Percentiles rank a stretch among this genome's conserved stretches.
Evolutionary conservation across 805 yeast species (phyloP).

Genomic region (Candida quercuum): DNA sequence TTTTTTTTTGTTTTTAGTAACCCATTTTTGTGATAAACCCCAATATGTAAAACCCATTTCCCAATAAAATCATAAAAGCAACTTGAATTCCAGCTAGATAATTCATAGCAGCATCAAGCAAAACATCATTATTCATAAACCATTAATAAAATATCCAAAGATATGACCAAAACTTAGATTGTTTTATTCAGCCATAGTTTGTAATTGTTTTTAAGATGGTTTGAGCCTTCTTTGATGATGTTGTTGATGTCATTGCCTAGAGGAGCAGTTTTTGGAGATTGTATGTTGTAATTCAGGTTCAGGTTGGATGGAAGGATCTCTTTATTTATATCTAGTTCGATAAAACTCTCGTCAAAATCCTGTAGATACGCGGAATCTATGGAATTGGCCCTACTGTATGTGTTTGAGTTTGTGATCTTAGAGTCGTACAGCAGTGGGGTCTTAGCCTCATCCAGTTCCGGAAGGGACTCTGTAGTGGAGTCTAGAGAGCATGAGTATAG

Average conservation of each 20-base stretch:
- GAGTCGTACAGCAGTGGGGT: slow-evolving; percentile 24
- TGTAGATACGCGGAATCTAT: slow-evolving; percentile 7
- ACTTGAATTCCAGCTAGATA: no score
- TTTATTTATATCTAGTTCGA: slow-evolving; percentile 17
- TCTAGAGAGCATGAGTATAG: slow-evolving; percentile 17
- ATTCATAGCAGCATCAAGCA: no score
- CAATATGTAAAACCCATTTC: no score
- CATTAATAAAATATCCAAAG: no score
- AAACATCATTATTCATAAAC: no score
- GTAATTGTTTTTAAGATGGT: slow-evolving; percentile 22
- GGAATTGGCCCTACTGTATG: slow-evolving; percentile 14
- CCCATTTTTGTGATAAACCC: no score
- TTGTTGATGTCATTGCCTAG: slow-evolving; percentile 10
- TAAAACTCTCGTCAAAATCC: slow-evolving; percentile 18
- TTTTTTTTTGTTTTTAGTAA: no score
- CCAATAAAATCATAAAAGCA: neutral
- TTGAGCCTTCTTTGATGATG: slow-evolving; percentile 19
- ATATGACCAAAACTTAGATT: neutral
- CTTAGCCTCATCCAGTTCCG: slow-evolving; percentile 14
- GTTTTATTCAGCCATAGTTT: slow-evolving; percentile 18
- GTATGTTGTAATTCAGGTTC: neutral
- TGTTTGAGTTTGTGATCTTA: slow-evolving; percentile 13
- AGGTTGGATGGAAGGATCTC: slow-evolving; percentile 1
- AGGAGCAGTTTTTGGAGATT: slow-evolving; percentile 3
- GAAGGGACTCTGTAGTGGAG: slow-evolving; percentile 14